Base-by-base conservation (phyloP, 2,329 filamentous ascomycete genomes). In the Monilinia vaccinii-corymbosi region DNA sequence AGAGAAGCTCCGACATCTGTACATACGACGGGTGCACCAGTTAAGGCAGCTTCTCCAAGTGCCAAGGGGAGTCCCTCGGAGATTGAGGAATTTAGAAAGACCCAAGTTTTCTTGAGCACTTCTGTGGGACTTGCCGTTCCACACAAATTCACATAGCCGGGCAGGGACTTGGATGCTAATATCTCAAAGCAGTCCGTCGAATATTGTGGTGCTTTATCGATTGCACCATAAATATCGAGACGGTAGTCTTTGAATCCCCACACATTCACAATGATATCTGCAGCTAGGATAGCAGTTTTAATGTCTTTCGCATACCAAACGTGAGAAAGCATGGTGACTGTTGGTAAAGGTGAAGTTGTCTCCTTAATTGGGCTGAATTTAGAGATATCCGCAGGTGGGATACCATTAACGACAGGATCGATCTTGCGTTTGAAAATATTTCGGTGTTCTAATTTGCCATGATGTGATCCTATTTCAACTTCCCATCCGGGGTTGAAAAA, bases 401-500 rank as follows among this genome's bases (percentile, higher is more conserved):
- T 85, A 55, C 83, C 83, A 66, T 86, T 86, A 64, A 85, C 82
- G 40, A 86, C 81, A 1, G 83, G 83, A 63, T 85, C 82, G 47
- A 86, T 80, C 68, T 84, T 84, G 56, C 81, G 77, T 50, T 74
- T 74, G 74, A 84, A 85, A 10, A 76, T 74, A 61, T 81, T 82
- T 62, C 80, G 78, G 66, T 82, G 81, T 59, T 80, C 78, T 45
- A 84, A 75, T 18, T 75, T 74, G 21, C 82, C 82, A 64, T 83
- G 78, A 58, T 78, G 77, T 14, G 80, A 84, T 44, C 82, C 82
- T 31, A 85, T 80, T 65, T 85, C 82, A 4, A 80, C 76, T 66
- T 85, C 82, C 82, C 82, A 85, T 53, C 80, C 81, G 1, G 82
- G 82, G 65, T 85, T 85, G 72, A 84, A 85, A 70, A 84, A 82